Percentiles rank a stretch among this genome's conserved stretches.
These are phyloP conservation scores for Trichosporon ovoides DNA, from an alignment of 1,284 basidiomycete genomes.

Conservation along the genomic window DNA sequence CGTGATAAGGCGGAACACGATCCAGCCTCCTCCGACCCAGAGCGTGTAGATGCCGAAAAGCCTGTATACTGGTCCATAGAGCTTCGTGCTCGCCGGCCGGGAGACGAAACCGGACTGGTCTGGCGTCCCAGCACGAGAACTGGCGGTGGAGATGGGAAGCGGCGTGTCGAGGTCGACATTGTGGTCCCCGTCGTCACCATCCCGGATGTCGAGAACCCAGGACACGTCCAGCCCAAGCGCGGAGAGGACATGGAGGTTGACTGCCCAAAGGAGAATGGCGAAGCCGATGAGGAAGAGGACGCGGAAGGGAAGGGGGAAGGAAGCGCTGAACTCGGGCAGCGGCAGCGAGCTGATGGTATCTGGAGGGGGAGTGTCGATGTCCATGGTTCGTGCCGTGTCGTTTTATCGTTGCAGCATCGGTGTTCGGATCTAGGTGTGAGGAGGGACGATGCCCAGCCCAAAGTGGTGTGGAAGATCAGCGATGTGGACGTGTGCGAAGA, in stretches of 20 bases:
- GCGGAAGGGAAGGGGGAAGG: slow-evolving; percentile 75
- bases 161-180: slow-evolving; percentile 7
- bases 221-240: slow-evolving; percentile 67
- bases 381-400: slow-evolving; percentile 28
- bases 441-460: slow-evolving; percentile 3
- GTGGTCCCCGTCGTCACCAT: slow-evolving; percentile 21
- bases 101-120: neutral
- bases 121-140: neutral
- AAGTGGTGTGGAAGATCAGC: neutral
- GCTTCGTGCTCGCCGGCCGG: slow-evolving; percentile 6
- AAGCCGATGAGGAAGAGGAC: slow-evolving; percentile 66
- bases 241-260: slow-evolving; percentile 77
- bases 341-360: slow-evolving; percentile 10
- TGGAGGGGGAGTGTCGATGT: slow-evolving; percentile 45
- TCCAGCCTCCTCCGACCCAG: slow-evolving; percentile 63
- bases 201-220: slow-evolving; percentile 54
- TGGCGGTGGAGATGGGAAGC: neutral
- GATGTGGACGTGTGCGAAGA: neutral
- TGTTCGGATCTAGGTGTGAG: neutral
- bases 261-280: slow-evolving; percentile 73
- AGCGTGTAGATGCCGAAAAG: slow-evolving; percentile 59
- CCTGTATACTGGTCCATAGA: slow-evolving; percentile 64
- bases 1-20: slow-evolving; percentile 59
- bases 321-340: slow-evolving; percentile 54
- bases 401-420: slow-evolving; percentile 4